These are phyloP conservation scores for Neospermospora avenae DNA, from an alignment of 2,329 filamentous ascomycete species.

Conservation along the genomic window DNA sequence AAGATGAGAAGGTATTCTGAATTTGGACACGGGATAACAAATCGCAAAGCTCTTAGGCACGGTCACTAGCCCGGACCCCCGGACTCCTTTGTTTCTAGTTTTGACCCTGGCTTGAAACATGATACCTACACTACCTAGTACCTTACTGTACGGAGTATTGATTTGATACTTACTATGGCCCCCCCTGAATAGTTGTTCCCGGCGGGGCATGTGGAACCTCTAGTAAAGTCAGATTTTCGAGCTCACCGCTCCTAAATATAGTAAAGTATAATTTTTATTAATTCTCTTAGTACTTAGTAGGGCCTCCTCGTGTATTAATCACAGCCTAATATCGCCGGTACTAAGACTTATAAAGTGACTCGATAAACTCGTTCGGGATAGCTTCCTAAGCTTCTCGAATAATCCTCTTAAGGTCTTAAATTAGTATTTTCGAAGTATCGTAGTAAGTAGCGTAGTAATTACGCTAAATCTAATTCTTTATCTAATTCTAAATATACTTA, in stretches of 20 bases:
- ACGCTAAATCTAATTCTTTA: slow-evolving; percentile 14
- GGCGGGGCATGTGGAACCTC: no score
- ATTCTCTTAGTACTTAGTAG: not conserved
- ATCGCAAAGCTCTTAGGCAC: slow-evolving; percentile 4
- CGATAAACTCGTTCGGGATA: not conserved
- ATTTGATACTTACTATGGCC: no score
- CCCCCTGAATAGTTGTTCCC: no score
- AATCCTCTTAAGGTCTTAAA: not conserved
- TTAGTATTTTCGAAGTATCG: not conserved
- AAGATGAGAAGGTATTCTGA: not conserved
- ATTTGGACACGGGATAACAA: not conserved
- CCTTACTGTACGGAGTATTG: no score
- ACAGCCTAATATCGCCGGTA: not conserved
- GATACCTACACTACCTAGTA: no score
- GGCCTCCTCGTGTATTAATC: not conserved
- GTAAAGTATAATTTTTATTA: not conserved
- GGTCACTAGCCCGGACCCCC: not conserved
- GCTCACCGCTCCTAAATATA: not conserved
- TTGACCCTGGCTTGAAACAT: not conserved
- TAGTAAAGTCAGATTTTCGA: not conserved
- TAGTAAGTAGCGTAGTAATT: slow-evolving; percentile 9
- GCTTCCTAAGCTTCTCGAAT: not conserved
- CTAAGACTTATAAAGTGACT: not conserved
- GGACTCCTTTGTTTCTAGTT: not conserved
- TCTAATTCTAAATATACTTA: slow-evolving; percentile 16